These are phyloP conservation scores for Tricholoma saponaceum DNA, from an alignment of 768 basidiomycete genomes.

Conservation along the genomic window DNA sequence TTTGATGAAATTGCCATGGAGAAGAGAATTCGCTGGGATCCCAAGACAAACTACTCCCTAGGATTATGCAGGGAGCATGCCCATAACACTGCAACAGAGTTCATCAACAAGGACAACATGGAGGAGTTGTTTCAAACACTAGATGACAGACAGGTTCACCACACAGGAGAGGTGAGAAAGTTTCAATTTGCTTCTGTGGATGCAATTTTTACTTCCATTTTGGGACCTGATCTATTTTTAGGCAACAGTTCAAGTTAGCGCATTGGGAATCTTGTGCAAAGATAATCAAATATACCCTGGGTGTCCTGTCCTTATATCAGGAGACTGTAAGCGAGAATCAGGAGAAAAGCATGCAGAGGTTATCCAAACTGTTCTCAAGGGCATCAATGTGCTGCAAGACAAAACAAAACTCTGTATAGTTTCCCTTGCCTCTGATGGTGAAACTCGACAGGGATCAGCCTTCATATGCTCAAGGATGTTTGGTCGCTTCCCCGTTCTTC, in stretches of 20 bases:
- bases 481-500: conserved; percentile 19
- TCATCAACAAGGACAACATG: conserved; percentile 15
- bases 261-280: conserved; percentile 4
- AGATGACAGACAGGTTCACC: conserved; percentile 17
- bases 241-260: no score
- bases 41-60: conserved; percentile 19
- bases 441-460: conserved; percentile 21
- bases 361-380: conserved; percentile 12
- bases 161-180: conserved; percentile 9
- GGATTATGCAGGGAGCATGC: conserved; percentile 26
- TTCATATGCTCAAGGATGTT: conserved; percentile 22
- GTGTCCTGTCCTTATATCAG: conserved; percentile 8
- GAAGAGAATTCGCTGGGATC: conserved; percentile 21
- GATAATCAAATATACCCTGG: conserved; percentile 9
- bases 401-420: conserved; percentile 1
- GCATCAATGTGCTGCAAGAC: conserved; percentile 2
- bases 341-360: conserved; percentile 14
- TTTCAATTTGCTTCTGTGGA: background rate
- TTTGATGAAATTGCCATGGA: conserved; percentile 26
- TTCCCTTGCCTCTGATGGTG: conserved; percentile 26
- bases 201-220: background rate
- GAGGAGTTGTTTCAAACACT: conserved; percentile 19
- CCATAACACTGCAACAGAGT: conserved; percentile 10
- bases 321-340: conserved; percentile 8
- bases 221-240: conserved; percentile 2